Percentiles rank a stretch among this genome's conserved stretches.
These are phyloP conservation scores for Coemansia sp. DNA, from an alignment of 192 early-diverging fungal species.

Conservation along the genomic window DNA sequence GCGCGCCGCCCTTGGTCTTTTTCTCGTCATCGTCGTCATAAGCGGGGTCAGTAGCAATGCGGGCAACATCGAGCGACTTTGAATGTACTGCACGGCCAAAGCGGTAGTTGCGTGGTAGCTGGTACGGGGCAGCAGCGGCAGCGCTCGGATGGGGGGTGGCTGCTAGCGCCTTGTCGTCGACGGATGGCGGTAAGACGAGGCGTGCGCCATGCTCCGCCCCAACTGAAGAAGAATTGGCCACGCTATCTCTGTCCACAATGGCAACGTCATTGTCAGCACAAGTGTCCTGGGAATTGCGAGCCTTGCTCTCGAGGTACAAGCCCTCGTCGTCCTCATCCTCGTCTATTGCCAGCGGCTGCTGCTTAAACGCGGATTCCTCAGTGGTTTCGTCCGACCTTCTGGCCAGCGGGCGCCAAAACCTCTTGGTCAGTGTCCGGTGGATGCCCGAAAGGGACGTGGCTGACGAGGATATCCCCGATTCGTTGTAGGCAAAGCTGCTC, in stretches of 20 bases:
- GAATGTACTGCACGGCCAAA: slow-evolving; percentile 14
- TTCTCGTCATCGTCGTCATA: background rate
- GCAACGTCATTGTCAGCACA: background rate
- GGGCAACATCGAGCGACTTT: slow-evolving; percentile 32
- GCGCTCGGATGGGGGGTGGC: slow-evolving; percentile 1
- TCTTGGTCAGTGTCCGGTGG: slow-evolving; percentile 17
- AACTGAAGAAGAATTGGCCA: background rate
- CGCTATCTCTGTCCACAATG: slow-evolving; percentile 1
- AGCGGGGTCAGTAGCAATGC: background rate
- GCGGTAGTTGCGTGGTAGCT: background rate
- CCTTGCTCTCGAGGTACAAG: background rate
- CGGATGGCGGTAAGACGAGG: background rate
- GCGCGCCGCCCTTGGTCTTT: slow-evolving; percentile 2
- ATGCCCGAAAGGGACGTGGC: background rate
- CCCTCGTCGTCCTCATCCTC: background rate
- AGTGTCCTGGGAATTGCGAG: slow-evolving; percentile 2
- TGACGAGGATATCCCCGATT: background rate
- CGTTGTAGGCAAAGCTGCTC: no score
- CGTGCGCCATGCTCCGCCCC: background rate
- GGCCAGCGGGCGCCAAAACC: slow-evolving; percentile 24
- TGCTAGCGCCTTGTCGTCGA: background rate
- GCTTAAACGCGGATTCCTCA: background rate
- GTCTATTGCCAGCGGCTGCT: background rate
- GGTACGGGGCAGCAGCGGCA: background rate
- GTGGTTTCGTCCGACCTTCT: slow-evolving; percentile 5